Conservation (phyloP, 2,329 filamentous ascomycete species). For the Gaeumannomyces sp. region DNA sequence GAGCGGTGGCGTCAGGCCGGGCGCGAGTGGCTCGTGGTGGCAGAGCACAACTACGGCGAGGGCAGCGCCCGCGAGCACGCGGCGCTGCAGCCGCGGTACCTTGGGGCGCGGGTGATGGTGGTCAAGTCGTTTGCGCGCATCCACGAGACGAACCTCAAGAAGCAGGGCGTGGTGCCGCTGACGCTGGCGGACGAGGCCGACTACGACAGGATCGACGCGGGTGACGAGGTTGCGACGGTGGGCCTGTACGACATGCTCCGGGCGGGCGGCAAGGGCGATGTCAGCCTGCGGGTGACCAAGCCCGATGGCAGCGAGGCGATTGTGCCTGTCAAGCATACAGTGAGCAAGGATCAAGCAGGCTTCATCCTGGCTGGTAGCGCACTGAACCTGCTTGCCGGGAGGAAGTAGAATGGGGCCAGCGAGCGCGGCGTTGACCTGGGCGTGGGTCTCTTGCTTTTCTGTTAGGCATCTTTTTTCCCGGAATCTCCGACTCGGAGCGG, state of each 20-base stretch:
- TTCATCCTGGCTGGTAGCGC: conserved; percentile 94
- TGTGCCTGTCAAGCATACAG: conserved; percentile 77
- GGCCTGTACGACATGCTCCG: conserved; percentile 78
- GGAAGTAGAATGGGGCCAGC: conserved; percentile 7
- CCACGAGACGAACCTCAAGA: conserved; percentile 91
- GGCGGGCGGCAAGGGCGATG: conserved; percentile 70
- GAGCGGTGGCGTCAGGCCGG: conserved; percentile 71
- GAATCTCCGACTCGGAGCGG: too few species aligned
- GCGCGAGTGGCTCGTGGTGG: conserved; percentile 85
- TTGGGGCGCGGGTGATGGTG: conserved; percentile 77
- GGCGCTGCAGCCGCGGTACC: conserved; percentile 76
- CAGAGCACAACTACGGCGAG: conserved; percentile 95
- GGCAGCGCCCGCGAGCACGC: conserved; percentile 81
- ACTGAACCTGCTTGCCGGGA: conserved; percentile 77
- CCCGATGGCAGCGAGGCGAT: conserved; percentile 57
- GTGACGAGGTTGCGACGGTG: conserved; percentile 76
- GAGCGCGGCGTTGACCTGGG: background rate
- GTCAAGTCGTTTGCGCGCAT: conserved; percentile 80
- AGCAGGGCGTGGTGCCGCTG: conserved; percentile 92
- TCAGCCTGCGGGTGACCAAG: conserved; percentile 62
- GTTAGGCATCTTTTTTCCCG: background rate
- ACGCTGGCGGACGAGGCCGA: conserved; percentile 85
- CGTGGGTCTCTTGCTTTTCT: background rate
- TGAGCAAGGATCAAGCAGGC: conserved; percentile 82
- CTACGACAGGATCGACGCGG: conserved; percentile 76